These are phyloP conservation scores for Carex parvula DNA, from an alignment of 176 grass and related monocot species.

Conservation along the genomic window DNA sequence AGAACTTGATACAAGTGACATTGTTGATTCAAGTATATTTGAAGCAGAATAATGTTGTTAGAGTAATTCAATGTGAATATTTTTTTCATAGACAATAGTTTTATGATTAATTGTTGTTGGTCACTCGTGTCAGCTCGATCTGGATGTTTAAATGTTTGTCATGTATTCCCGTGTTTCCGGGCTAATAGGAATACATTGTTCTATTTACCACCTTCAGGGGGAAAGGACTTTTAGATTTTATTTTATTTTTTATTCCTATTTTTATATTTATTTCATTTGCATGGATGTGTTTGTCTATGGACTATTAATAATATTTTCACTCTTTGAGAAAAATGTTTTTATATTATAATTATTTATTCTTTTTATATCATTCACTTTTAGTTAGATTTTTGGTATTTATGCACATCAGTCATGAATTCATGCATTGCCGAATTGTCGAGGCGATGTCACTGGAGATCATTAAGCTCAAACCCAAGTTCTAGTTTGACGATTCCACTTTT, in stretches of 20 bases:
- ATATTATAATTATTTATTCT: background rate
- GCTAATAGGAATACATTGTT: background rate
- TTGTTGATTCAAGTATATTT: background rate
- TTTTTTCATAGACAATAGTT: background rate
- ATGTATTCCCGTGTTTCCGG: too few relatives aligned
- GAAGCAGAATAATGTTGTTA: background rate
- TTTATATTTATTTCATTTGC: background rate
- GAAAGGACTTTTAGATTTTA: background rate
- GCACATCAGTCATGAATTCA: too few relatives aligned
- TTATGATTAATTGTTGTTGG: background rate
- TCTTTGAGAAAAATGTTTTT: background rate
- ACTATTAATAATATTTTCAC: background rate
- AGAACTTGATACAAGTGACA: background rate
- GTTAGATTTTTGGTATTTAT: background rate
- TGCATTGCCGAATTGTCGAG: background rate
- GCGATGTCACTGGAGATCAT: too few relatives aligned
- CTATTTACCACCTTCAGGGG: background rate
- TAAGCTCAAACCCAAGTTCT: too few relatives aligned
- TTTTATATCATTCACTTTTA: background rate
- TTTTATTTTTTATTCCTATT: background rate
- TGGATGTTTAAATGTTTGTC: background rate
- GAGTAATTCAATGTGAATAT: conserved; percentile 8
- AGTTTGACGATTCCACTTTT: too few relatives aligned
- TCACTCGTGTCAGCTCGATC: background rate
- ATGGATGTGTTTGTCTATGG: background rate